Percentiles rank a stretch among this genome's conserved stretches.
phyloP scores from a whole-genome alignment of 2,329 filamentous ascomycete genomes.

The Colletotrichum australisinense region DNA sequence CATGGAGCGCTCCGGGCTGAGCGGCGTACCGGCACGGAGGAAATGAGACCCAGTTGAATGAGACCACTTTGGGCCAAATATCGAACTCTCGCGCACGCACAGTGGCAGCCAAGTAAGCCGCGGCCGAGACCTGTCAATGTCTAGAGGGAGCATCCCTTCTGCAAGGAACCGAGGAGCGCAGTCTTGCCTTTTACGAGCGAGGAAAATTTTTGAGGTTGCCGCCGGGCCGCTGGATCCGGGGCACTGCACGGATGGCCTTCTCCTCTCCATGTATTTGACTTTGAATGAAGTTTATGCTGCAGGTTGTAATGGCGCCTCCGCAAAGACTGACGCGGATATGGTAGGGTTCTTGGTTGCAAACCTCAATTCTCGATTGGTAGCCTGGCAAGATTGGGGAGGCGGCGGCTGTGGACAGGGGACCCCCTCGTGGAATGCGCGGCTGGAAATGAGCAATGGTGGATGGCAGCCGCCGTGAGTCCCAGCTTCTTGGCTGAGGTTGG shows the following conservation, averaged over 20 bases:
- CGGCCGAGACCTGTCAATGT: conserved; percentile 20
- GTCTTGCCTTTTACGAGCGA: not conserved
- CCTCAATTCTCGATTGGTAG: not conserved
- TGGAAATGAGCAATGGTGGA: conserved; percentile 8
- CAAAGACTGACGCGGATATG: not conserved
- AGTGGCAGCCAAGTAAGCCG: not conserved
- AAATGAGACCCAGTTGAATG: conserved; percentile 20
- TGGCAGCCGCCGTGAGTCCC: not conserved
- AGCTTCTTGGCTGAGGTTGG: not conserved
- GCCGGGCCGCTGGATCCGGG: conserved; percentile 24
- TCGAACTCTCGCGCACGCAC: not conserved
- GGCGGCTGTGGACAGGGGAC: conserved; percentile 25
- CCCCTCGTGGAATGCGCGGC: conserved; percentile 13
- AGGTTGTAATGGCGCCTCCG: not conserved
- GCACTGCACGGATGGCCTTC: not conserved
- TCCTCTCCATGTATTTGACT: conserved; percentile 11
- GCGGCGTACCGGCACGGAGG: conserved; percentile 14
- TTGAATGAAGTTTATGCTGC: conserved; percentile 16
- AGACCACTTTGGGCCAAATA: conserved; percentile 13
- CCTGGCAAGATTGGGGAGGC: not conserved
- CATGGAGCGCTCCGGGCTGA: not conserved
- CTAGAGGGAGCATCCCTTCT: conserved; percentile 14
- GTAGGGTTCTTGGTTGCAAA: conserved; percentile 28
- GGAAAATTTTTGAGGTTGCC: not conserved
- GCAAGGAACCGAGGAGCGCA: not conserved